Evolutionary conservation across 2,329 filamentous ascomycete genomes (phyloP).

Genomic region (Cadophora gregata): DNA sequence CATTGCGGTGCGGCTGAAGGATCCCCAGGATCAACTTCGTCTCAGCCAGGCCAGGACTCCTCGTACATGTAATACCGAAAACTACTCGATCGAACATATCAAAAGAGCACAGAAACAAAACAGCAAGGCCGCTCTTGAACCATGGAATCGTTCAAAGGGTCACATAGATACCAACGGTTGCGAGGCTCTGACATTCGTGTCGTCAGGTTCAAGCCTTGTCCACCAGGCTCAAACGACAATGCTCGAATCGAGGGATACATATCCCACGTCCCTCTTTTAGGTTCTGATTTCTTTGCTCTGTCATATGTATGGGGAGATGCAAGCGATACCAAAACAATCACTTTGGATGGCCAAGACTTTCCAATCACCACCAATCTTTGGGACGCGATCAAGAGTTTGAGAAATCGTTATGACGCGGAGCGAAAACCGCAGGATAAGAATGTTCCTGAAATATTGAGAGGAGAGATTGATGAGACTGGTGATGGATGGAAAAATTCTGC

Average conservation of each 20-base stretch:
- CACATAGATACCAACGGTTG: not conserved
- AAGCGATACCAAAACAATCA: not conserved
- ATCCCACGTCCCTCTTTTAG: not conserved
- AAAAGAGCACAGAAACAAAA: too few relatives aligned
- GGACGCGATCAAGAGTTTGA: not conserved
- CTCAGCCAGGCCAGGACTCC: not conserved
- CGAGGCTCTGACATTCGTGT: not conserved
- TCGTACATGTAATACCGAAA: too few relatives aligned
- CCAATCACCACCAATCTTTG: not conserved
- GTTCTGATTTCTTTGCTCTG: not conserved
- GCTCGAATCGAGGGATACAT: not conserved
- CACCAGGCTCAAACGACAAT: not conserved
- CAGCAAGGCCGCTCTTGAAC: not conserved
- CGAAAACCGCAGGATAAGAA: not conserved
- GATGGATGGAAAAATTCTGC: not conserved
- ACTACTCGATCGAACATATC: too few relatives aligned
- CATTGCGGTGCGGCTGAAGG: not conserved
- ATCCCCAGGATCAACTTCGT: not conserved
- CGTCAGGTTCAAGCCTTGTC: not conserved
- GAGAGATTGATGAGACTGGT: not conserved
- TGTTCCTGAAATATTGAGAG: not conserved
- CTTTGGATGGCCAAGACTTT: conserved; percentile 1
- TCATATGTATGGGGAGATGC: conserved; percentile 2
- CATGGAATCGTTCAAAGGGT: not conserved
- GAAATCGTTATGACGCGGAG: not conserved